Conservation (phyloP, 805 yeast species). For the Schwanniomyces polymorphus region DNA sequence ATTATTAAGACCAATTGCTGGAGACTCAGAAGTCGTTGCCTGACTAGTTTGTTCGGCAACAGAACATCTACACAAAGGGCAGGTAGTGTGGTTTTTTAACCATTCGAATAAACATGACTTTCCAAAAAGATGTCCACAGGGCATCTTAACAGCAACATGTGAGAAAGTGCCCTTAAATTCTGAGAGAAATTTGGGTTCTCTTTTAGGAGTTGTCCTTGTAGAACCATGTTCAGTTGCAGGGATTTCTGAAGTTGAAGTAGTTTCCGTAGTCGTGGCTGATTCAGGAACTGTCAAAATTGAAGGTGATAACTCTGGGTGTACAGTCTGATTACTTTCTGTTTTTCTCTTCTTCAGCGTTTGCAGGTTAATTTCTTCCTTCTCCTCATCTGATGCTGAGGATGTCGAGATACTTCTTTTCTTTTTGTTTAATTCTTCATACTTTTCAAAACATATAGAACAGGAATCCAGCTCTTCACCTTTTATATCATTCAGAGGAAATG, state of each 20-base stretch:
- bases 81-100: slow-evolving; percentile 70
- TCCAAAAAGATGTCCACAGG: slow-evolving; percentile 89
- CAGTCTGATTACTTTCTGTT: background rate
- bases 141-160: slow-evolving; percentile 73
- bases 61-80: slow-evolving; percentile 81
- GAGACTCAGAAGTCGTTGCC: background rate
- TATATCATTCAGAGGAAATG: slow-evolving; percentile 37
- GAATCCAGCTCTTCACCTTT: slow-evolving; percentile 13
- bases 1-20: background rate
- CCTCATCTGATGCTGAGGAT: slow-evolving; percentile 5
- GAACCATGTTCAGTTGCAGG: background rate
- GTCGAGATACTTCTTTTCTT: slow-evolving; percentile 1
- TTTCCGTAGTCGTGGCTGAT: background rate
- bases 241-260: background rate
- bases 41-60: slow-evolving; percentile 27
- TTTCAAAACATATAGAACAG: slow-evolving; percentile 70
- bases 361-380: background rate
- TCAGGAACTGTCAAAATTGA: background rate
- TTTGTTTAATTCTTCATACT: slow-evolving; percentile 16
- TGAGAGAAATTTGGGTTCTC: slow-evolving; percentile 12
- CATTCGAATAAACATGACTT: slow-evolving; percentile 81
- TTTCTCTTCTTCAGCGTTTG: slow-evolving; percentile 10
- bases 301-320: background rate
- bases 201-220: background rate
- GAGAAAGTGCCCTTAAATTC: slow-evolving; percentile 19